Evolutionary conservation across 2,329 filamentous ascomycete species (phyloP).

Genomic region (Xylaria sp.): DNA sequence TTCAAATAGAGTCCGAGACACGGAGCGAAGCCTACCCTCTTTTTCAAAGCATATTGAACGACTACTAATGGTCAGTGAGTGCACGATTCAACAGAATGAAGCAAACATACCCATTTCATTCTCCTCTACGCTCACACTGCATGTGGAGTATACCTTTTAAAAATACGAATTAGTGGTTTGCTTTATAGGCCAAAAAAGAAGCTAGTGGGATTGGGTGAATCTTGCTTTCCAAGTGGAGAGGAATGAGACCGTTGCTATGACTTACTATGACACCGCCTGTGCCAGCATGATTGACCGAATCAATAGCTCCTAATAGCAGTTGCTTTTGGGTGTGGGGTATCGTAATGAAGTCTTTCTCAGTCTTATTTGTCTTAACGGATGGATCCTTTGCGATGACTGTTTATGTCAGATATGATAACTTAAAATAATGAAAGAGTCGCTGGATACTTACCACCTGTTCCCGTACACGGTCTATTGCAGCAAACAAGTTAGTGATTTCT

Average conservation of each 20-base stretch:
- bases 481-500: slow-evolving; percentile 66
- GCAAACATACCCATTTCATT: slow-evolving; percentile 67
- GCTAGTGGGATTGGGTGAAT: slow-evolving; percentile 47
- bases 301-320: slow-evolving; percentile 89
- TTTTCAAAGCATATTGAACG: slow-evolving; percentile 90
- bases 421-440: not conserved
- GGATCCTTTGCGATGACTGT: slow-evolving; percentile 90
- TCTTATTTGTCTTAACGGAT: slow-evolving; percentile 98
- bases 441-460: slow-evolving; percentile 74
- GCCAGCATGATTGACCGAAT: slow-evolving; percentile 89
- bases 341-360: slow-evolving; percentile 90
- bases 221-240: not conserved
- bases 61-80: slow-evolving; percentile 57
- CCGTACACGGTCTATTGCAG: slow-evolving; percentile 77
- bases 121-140: slow-evolving; percentile 92
- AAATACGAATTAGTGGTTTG: slow-evolving; percentile 2
- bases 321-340: slow-evolving; percentile 96
- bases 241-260: not conserved
- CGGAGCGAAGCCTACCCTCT: slow-evolving; percentile 50
- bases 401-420: slow-evolving; percentile 5
- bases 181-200: slow-evolving; percentile 60
- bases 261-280: slow-evolving; percentile 83
- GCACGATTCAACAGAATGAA: not conserved
- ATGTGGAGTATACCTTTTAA: slow-evolving; percentile 76
- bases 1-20: not conserved